Conservation (phyloP, 805 yeast genomes). For the Cyberlindnera maritima region DNA sequence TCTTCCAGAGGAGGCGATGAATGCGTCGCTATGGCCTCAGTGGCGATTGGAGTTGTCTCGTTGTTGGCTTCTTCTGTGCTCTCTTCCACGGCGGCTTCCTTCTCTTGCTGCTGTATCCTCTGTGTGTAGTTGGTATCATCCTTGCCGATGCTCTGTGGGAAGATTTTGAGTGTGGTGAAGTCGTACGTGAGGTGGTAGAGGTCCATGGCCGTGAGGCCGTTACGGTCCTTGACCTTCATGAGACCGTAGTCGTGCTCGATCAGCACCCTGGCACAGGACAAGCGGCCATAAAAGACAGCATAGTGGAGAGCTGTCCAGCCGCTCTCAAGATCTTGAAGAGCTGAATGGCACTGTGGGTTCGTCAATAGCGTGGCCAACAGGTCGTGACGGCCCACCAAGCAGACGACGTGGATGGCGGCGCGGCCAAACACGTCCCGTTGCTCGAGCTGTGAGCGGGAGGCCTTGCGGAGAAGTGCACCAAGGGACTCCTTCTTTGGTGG, state of each 20-base stretch:
- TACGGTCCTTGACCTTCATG: conserved; percentile 62
- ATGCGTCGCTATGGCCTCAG: background rate
- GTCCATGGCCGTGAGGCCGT: conserved; percentile 71
- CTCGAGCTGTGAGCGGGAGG: conserved; percentile 38
- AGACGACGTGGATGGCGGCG: conserved; percentile 54
- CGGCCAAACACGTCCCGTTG: conserved; percentile 72
- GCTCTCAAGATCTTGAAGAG: conserved; percentile 63
- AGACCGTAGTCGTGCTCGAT: conserved; percentile 35
- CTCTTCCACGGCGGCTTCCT: background rate
- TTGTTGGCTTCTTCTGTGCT: background rate
- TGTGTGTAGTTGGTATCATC: conserved; percentile 22
- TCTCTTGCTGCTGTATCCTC: conserved; percentile 9
- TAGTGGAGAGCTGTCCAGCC: conserved; percentile 83
- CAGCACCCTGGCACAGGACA: conserved; percentile 49
- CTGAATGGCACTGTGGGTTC: conserved; percentile 43
- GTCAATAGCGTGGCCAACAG: conserved; percentile 44
- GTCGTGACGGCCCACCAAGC: conserved; percentile 48
- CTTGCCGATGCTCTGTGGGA: conserved; percentile 38
- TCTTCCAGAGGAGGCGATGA: background rate
- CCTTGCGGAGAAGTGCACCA: conserved; percentile 20
- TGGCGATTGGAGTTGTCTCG: background rate
- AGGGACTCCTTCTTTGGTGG: conserved; percentile 12
- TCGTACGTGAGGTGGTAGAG: conserved; percentile 39
- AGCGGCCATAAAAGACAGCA: conserved; percentile 55
- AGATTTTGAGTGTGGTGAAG: conserved; percentile 39